Evolutionary conservation across 768 basidiomycete genomes (phyloP).

Genomic region (Psilocybe azurescens): DNA sequence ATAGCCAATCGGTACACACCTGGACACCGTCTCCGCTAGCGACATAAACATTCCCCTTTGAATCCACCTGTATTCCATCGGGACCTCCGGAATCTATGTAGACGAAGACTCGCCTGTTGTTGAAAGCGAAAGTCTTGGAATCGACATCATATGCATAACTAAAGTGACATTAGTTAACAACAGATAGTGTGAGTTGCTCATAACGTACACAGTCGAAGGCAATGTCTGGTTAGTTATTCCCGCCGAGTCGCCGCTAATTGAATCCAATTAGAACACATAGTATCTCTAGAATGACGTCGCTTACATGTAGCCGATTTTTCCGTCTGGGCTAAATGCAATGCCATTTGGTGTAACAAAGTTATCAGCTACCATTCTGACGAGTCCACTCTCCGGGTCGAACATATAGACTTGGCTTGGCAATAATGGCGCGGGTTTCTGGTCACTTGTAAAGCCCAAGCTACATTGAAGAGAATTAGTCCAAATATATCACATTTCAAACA

Average conservation of each 20-base stretch:
- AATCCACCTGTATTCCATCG: slow-evolving; percentile 71
- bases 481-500: too few relatives aligned
- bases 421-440: slow-evolving; percentile 68
- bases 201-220: slow-evolving; percentile 68
- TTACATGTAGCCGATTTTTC: slow-evolving; percentile 66
- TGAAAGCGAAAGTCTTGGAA: slow-evolving; percentile 53
- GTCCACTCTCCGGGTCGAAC: slow-evolving; percentile 66
- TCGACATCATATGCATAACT: slow-evolving; percentile 77
- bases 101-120: slow-evolving; percentile 66
- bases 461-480: too few relatives aligned
- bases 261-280: background rate
- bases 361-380: slow-evolving; percentile 73
- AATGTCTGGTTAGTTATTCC: slow-evolving; percentile 51
- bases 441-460: slow-evolving; percentile 66
- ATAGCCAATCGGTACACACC: slow-evolving; percentile 45
- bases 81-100: slow-evolving; percentile 67
- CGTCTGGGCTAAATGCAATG: slow-evolving; percentile 68
- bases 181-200: background rate
- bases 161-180: background rate
- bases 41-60: slow-evolving; percentile 65
- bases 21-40: slow-evolving; percentile 73
- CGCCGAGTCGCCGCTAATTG: slow-evolving; percentile 54
- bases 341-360: slow-evolving; percentile 76
- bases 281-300: slow-evolving; percentile 2
- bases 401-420: slow-evolving; percentile 80